phyloP scores from a whole-genome alignment of 2,329 filamentous ascomycete species.

The Trichoderma koningiopsis region DNA sequence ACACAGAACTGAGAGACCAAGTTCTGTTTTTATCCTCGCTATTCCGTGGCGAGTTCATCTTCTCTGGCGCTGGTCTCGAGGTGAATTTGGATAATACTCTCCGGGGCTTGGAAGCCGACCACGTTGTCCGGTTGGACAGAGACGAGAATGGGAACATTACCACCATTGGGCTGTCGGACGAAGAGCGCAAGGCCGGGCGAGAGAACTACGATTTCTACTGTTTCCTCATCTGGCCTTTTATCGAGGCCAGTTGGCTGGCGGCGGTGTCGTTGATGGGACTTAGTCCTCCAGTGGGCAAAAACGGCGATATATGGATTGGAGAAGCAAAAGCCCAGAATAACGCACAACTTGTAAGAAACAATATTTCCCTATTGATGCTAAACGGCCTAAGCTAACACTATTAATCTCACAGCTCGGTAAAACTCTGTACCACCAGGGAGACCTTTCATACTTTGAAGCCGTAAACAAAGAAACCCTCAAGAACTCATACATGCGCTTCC shows the following conservation, averaged over 20 bases:
- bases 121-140: slow-evolving; percentile 70
- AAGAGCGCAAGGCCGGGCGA: slow-evolving; percentile 75
- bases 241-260: slow-evolving; percentile 91
- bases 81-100: slow-evolving; percentile 82
- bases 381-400: not conserved
- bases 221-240: slow-evolving; percentile 97
- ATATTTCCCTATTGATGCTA: not conserved
- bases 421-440: slow-evolving; percentile 95
- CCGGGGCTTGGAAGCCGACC: slow-evolving; percentile 73
- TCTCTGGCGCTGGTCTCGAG: slow-evolving; percentile 80
- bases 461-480: slow-evolving; percentile 98
- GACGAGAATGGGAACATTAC: slow-evolving; percentile 58
- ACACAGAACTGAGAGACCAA: slow-evolving; percentile 72
- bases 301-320: slow-evolving; percentile 77
- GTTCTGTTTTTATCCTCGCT: slow-evolving; percentile 89
- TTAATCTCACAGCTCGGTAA: slow-evolving; percentile 70
- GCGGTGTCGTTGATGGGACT: slow-evolving; percentile 86
- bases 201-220: slow-evolving; percentile 99
- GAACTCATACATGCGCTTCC: slow-evolving; percentile 85
- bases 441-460: slow-evolving; percentile 95
- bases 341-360: slow-evolving; percentile 69
- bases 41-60: slow-evolving; percentile 97
- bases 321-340: slow-evolving; percentile 75
- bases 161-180: slow-evolving; percentile 71
- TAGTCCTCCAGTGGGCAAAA: slow-evolving; percentile 64